Base-by-base conservation (phyloP, 805 yeast genomes). In the Hanseniaspora thailandica region DNA sequence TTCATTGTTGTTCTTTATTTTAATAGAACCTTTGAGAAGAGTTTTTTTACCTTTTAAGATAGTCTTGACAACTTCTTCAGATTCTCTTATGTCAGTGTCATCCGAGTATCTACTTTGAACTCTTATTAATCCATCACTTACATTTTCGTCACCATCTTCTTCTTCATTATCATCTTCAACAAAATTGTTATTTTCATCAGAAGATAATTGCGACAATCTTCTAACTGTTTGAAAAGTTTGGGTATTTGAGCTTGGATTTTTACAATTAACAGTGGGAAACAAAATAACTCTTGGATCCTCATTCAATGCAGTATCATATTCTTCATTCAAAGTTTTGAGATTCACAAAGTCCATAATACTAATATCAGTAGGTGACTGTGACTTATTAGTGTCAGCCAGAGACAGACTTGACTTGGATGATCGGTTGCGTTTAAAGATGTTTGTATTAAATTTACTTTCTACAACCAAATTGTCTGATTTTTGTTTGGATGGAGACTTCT, bases 211-310 rank as follows among this genome's bases (percentile, higher is more conserved):
- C 5, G 46, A 43, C 8, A 35, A 30, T 15, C 47, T 38, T 43
- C 47, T 41, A 13, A 43, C 19, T 22, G 45, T 13, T 9, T 25
- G 22, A 3, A 17, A 33, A 31, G n/a, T 19, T 36, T 43, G 31
- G 36, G 35, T 15, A n/a, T 20, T 26, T 23, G 54, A 13, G 38
- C 54, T 50, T 31, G 54, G 54, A 9, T 28, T 50, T 35, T 50
- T 50, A n/a, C 54, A 50, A 22, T 23, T 28, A 5, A 43, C 23
- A 1, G 54, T 34, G 12, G 54, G 54, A 17, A 50, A 31, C 19
- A 43, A 26, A 22, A 50, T 22, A 4, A 43, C 47, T 35, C 47
- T 41, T 2, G 54, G 54, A 28, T 43, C 43, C 5, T 33, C 17
- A 22, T 50, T 50, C 5, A 50, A 26, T 5, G 47, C 54, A 2